phyloP scores from a whole-genome alignment of 1,284 basidiomycete species.

The Cryptococcus wingfieldii region DNA sequence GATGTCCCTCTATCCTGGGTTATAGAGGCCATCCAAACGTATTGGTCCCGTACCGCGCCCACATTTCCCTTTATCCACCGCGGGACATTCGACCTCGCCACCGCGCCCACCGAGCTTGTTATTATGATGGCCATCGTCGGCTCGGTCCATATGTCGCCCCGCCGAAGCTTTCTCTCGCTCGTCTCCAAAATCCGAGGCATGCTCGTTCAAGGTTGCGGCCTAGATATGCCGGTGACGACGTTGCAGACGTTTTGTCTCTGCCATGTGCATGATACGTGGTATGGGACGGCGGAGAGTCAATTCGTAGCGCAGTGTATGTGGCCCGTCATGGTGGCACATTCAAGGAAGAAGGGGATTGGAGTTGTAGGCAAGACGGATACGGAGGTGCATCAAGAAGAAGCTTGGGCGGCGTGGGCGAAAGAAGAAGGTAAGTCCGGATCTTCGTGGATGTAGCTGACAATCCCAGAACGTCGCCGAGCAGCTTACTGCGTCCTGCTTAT shows the following conservation, averaged over 20 bases:
- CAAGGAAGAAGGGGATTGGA: conserved; percentile 41
- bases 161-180: conserved; percentile 14
- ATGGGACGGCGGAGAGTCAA: conserved; percentile 28
- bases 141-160: conserved; percentile 6
- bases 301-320: conserved; percentile 43
- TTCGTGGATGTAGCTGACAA: neutral
- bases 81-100: conserved; percentile 32
- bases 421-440: conserved; percentile 29
- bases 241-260: conserved; percentile 37
- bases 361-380: conserved; percentile 21
- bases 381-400: conserved; percentile 24
- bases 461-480: conserved; percentile 36
- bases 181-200: conserved; percentile 25
- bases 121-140: conserved; percentile 39
- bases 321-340: conserved; percentile 40
- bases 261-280: conserved; percentile 42
- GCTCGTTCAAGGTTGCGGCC: conserved; percentile 34
- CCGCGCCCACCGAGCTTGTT: conserved; percentile 29
- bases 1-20: conserved; percentile 21
- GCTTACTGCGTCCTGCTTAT: conserved; percentile 38
- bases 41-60: conserved; percentile 35
- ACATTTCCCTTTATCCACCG: conserved; percentile 42
- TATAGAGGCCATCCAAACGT: conserved; percentile 21
- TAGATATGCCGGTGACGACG: conserved; percentile 35
- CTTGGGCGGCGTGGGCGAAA: conserved; percentile 41